Evolutionary conservation across 305 asterid species (phyloP).

Genomic region (Ajuga reptans): DNA sequence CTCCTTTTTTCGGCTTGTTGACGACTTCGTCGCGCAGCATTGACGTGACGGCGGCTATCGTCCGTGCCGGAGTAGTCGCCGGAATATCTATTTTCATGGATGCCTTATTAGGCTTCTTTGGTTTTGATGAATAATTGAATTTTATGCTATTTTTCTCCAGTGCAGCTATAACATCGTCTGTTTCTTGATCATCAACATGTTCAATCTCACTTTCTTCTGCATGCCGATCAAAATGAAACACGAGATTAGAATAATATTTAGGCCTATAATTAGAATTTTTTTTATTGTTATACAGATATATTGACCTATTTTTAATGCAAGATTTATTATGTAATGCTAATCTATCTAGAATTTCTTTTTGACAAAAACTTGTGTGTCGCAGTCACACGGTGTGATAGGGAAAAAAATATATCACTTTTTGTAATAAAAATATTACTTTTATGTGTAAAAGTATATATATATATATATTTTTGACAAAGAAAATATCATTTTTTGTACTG

Average conservation of each 20-base stretch:
- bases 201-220: constrained; percentile 37
- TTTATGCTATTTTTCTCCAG: constrained; percentile 56
- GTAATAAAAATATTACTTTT: too few species aligned
- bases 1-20: constrained; percentile 50
- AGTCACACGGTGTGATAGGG: too few species aligned
- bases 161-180: constrained; percentile 55
- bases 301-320: too few species aligned
- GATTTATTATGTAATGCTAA: too few species aligned
- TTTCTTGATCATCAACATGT: constrained; percentile 30
- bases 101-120: constrained; percentile 44
- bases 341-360: too few species aligned
- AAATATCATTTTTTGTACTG: too few species aligned
- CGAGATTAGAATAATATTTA: neutral
- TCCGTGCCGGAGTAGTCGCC: constrained; percentile 67
- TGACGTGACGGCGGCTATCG: constrained; percentile 64
- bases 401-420: too few species aligned
- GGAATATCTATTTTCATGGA: constrained; percentile 72
- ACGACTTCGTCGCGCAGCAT: constrained; percentile 78
- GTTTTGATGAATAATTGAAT: constrained; percentile 49
- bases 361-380: too few species aligned
- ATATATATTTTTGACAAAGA: too few species aligned
- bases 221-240: neutral
- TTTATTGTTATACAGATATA: too few species aligned
- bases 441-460: too few species aligned
- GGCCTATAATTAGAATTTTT: too few species aligned